These are phyloP conservation scores for Encephalitozoon romaleae DNA, from an alignment of 371 early-diverging fungal species.

Conservation along the genomic window DNA sequence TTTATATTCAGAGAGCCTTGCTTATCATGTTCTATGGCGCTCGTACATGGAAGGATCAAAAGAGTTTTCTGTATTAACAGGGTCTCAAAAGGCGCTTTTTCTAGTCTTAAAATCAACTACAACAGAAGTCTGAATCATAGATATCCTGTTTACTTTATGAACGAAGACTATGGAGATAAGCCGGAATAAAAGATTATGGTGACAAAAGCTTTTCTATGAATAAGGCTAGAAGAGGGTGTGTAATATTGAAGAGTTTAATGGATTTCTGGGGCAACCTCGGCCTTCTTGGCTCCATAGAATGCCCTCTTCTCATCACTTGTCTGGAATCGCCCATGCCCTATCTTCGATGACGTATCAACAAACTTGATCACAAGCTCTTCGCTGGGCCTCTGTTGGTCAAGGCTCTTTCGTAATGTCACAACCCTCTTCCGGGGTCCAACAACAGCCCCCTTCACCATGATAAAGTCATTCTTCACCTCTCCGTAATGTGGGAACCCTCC, in stretches of 20 bases:
- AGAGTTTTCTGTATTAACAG: constrained; percentile 35
- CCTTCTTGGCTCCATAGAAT: constrained; percentile 69
- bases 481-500: constrained; percentile 99
- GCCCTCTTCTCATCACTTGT: constrained; percentile 89
- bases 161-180: background rate
- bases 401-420: constrained; percentile 91
- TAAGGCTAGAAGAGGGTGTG: background rate
- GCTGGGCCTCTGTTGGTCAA: constrained; percentile 82
- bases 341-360: constrained; percentile 99
- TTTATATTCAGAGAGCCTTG: constrained; percentile 50
- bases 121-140: constrained; percentile 48
- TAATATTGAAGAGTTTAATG: constrained; percentile 46
- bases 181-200: background rate
- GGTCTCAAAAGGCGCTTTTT: constrained; percentile 7
- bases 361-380: constrained; percentile 88
- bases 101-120: constrained; percentile 17
- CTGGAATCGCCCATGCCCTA: constrained; percentile 99
- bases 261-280: constrained; percentile 54
- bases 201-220: background rate
- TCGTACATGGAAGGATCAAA: constrained; percentile 49
- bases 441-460: constrained; percentile 96
- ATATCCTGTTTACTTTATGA: constrained; percentile 40
- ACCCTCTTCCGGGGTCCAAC: constrained; percentile 94
- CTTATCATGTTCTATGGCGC: constrained; percentile 51
- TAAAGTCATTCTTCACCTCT: constrained; percentile 86